phyloP scores from a whole-genome alignment of 352 stramenopile species.

The Pythium utonaiense region DNA sequence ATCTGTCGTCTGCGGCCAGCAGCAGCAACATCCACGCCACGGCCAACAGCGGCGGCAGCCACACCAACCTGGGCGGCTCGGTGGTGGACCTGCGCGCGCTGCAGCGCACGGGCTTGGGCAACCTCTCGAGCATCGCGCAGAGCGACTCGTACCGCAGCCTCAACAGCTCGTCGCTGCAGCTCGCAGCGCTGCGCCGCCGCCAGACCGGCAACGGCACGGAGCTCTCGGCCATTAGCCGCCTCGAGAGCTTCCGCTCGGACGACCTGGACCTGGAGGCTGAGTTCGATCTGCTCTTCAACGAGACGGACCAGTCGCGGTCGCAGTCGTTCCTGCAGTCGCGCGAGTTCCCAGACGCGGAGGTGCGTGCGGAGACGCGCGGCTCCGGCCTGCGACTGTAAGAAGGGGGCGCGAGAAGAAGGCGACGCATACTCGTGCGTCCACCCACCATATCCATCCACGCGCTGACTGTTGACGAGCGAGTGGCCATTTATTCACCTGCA shows the following conservation, averaged over 20 bases:
- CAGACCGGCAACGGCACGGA: constrained; percentile 7
- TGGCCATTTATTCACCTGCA: too few relatives aligned
- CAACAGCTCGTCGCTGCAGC: constrained; percentile 4
- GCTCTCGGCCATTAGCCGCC: constrained; percentile 10
- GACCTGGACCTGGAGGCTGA: constrained; percentile 21
- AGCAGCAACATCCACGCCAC: constrained; percentile 1
- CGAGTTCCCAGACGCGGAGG: constrained; percentile 62
- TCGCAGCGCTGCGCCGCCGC: constrained; percentile 10
- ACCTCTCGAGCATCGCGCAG: constrained; percentile 20
- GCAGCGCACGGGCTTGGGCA: constrained; percentile 19
- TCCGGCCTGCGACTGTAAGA: constrained; percentile 19
- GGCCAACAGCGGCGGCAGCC: not conserved
- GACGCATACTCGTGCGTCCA: not conserved
- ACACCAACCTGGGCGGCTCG: constrained; percentile 14
- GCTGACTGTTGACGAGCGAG: too few relatives aligned
- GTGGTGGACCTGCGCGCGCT: constrained; percentile 20
- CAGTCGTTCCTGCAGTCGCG: constrained; percentile 72
- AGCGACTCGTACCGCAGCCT: constrained; percentile 13
- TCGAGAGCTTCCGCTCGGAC: constrained; percentile 17
- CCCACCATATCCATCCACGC: too few relatives aligned
- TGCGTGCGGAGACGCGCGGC: constrained; percentile 54
- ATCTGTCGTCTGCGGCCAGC: constrained; percentile 61
- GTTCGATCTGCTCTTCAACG: constrained; percentile 27
- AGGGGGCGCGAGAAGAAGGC: too few relatives aligned
- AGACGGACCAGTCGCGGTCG: constrained; percentile 54